Evolutionary conservation across 768 basidiomycete genomes (phyloP).

Genomic region (Podaxis sp.): DNA sequence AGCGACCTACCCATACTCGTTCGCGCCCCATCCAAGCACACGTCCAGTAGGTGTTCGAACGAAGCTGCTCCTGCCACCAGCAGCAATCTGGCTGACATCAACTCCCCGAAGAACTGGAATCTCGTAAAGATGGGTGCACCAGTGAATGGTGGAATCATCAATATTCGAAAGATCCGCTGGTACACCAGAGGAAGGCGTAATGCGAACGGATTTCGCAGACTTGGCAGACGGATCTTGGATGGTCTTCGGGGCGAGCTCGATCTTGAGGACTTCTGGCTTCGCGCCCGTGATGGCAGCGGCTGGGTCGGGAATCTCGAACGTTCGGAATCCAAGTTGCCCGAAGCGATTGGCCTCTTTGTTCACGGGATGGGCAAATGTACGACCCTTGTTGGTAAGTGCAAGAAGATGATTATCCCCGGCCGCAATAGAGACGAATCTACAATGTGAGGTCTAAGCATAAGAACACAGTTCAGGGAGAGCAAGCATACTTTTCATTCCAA

Average conservation of each 20-base stretch:
- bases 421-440: slow-evolving; percentile 70
- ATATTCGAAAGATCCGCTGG: slow-evolving; percentile 30
- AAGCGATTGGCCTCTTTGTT: slow-evolving; percentile 72
- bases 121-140: slow-evolving; percentile 71
- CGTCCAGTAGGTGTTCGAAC: slow-evolving; percentile 63
- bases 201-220: slow-evolving; percentile 40
- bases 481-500: slow-evolving; percentile 64
- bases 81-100: slow-evolving; percentile 63
- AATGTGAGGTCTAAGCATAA: not conserved
- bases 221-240: slow-evolving; percentile 49
- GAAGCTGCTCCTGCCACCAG: slow-evolving; percentile 74
- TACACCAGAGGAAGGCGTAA: slow-evolving; percentile 24
- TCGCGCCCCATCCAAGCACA: slow-evolving; percentile 89
- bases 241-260: slow-evolving; percentile 59
- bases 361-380: slow-evolving; percentile 77
- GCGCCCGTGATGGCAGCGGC: slow-evolving; percentile 22
- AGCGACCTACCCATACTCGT: slow-evolving; percentile 69
- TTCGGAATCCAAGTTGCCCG: slow-evolving; percentile 82
- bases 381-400: slow-evolving; percentile 70
- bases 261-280: slow-evolving; percentile 33
- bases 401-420: slow-evolving; percentile 72
- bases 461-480: not conserved
- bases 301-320: slow-evolving; percentile 49
- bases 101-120: slow-evolving; percentile 70
- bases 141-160: slow-evolving; percentile 50